Conservation (phyloP, 208 protist species). For the Trypanosoma brucei region DNA sequence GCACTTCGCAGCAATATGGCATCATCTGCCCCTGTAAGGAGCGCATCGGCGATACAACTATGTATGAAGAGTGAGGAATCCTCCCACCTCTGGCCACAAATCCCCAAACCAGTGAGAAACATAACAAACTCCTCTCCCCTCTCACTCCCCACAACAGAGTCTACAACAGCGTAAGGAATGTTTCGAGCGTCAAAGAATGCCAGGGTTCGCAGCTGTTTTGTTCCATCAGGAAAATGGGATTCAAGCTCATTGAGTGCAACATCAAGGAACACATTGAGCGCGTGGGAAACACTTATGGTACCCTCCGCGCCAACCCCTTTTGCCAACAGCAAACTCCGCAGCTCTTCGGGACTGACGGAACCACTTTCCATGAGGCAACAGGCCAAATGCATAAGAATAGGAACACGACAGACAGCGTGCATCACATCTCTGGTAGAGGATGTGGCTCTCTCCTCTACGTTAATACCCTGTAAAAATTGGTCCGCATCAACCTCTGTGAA, state of each 20-base stretch:
- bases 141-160: conserved; percentile 35
- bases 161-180: conserved; percentile 53
- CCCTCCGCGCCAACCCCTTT: conserved; percentile 30
- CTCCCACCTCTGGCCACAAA: conserved; percentile 70
- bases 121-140: conserved; percentile 37
- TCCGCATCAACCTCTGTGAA: conserved; percentile 29
- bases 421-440: conserved; percentile 16
- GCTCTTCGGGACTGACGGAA: conserved; percentile 21
- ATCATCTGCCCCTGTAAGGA: conserved; percentile 18
- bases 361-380: conserved; percentile 35
- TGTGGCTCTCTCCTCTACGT: conserved; percentile 22
- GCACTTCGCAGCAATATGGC: conserved; percentile 24
- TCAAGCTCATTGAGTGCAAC: conserved; percentile 44
- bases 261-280: conserved; percentile 43
- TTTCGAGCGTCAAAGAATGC: conserved; percentile 57
- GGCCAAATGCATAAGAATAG: conserved; percentile 63
- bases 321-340: conserved; percentile 25
- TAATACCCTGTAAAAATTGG: conserved; percentile 25
- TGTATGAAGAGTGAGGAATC: conserved; percentile 58
- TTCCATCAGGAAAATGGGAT: conserved; percentile 29
- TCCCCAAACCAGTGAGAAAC: conserved; percentile 35
- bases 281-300: conserved; percentile 53
- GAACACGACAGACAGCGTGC: conserved; percentile 52
- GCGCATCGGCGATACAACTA: conserved; percentile 35
- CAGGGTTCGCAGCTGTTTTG: conserved; percentile 30